Percentiles rank a stretch among this genome's conserved stretches.
Conservation (phyloP, 2,329 filamentous ascomycete genomes). For the Malbranchea zuffiana region DNA sequence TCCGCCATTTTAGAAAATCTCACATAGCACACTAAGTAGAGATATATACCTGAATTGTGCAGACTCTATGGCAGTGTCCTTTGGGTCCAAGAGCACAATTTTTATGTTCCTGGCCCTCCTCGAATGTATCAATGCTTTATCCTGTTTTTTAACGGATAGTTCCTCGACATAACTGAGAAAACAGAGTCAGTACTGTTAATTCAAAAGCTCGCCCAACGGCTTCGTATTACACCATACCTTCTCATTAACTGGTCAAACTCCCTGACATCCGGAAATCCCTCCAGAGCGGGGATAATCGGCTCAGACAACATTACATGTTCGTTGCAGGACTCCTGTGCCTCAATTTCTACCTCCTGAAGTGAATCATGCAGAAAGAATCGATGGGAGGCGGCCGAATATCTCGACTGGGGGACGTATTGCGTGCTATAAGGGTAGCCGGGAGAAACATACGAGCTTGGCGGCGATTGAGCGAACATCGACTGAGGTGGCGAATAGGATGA, state of each 20-base stretch:
- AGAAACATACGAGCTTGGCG: constrained; percentile 9
- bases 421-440: constrained; percentile 24
- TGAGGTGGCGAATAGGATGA: constrained; percentile 25
- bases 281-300: constrained; percentile 32
- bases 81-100: constrained; percentile 38
- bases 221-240: constrained; percentile 23
- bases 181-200: not conserved
- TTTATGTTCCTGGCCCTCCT: constrained; percentile 39
- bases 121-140: constrained; percentile 42
- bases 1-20: not conserved
- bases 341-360: constrained; percentile 29
- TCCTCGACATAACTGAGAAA: constrained; percentile 37
- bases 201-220: not conserved
- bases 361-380: constrained; percentile 29
- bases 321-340: constrained; percentile 36
- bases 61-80: constrained; percentile 41
- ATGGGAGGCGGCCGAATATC: constrained; percentile 23
- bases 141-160: constrained; percentile 42
- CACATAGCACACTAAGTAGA: not conserved
- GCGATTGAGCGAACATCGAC: constrained; percentile 23
- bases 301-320: constrained; percentile 36
- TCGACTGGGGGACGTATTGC: constrained; percentile 25
- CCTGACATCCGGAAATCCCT: constrained; percentile 37
- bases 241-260: constrained; percentile 39
- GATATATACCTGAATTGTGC: constrained; percentile 38